phyloP scores from a whole-genome alignment of 331 rosid genomes.

The Malus hybrid region DNA sequence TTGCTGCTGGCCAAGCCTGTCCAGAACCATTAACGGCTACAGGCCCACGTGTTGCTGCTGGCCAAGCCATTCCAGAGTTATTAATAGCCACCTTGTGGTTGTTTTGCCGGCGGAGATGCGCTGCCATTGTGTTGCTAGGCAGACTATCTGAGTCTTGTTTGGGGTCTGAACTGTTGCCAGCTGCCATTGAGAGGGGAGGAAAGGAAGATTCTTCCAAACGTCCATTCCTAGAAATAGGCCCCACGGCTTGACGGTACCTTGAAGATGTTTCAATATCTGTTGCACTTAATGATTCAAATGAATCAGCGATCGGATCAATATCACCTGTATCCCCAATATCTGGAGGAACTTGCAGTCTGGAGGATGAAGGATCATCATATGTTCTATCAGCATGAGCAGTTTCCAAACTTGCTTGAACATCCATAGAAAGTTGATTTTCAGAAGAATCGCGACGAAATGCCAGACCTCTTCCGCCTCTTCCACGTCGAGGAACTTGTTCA shows the following conservation, averaged over 20 bases:
- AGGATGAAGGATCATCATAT: conserved; percentile 27
- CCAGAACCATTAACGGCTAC: conserved; percentile 25
- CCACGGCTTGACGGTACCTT: conserved; percentile 88
- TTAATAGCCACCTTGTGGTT: conserved; percentile 40
- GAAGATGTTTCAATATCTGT: conserved; percentile 50
- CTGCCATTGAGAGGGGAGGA: conserved; percentile 65
- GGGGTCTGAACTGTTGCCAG: conserved; percentile 49
- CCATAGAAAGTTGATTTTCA: conserved; percentile 68
- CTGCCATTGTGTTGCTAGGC: conserved; percentile 75
- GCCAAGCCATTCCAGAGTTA: conserved; percentile 67
- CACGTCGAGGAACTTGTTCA: conserved; percentile 70
- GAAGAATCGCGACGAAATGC: conserved; percentile 60
- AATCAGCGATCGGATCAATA: conserved; percentile 44
- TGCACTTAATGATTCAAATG: conserved; percentile 50
- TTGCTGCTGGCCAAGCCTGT: conserved; percentile 28
- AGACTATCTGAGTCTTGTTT: conserved; percentile 47
- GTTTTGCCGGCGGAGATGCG: conserved; percentile 60
- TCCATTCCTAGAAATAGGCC: conserved; percentile 36
- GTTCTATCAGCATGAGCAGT: conserved; percentile 46
- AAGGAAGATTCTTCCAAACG: conserved; percentile 64
- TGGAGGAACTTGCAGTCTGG: conserved; percentile 36
- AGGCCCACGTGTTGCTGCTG: conserved; percentile 54
- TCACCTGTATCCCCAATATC: conserved; percentile 35
- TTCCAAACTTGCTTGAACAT: conserved; percentile 81
- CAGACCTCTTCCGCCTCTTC: conserved; percentile 61